These are phyloP conservation scores for Blastobotrys chiropterorum DNA, from an alignment of 805 yeast species.

Conservation along the genomic window DNA sequence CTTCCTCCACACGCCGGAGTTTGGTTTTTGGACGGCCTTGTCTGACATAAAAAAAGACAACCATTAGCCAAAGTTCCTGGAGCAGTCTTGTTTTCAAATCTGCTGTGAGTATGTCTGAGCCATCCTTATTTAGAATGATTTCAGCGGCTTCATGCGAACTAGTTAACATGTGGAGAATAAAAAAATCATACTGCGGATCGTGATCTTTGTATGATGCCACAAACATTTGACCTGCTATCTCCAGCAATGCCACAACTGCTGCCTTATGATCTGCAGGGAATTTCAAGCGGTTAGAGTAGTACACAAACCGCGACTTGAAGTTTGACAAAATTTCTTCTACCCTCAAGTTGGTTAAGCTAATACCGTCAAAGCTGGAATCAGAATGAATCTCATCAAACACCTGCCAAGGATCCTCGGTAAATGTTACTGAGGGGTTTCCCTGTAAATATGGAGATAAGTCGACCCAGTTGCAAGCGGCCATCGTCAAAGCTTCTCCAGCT, in stretches of 20 bases:
- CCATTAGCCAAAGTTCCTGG: slow-evolving; percentile 14
- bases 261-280: neutral
- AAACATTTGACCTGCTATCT: slow-evolving; percentile 17
- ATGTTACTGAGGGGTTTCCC: neutral
- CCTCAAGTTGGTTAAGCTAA: slow-evolving; percentile 1
- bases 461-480: slow-evolving; percentile 19
- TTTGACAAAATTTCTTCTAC: slow-evolving; percentile 6
- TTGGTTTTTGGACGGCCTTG: slow-evolving; percentile 18
- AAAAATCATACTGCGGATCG: slow-evolving; percentile 23
- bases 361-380: slow-evolving; percentile 16
- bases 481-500: slow-evolving; percentile 32
- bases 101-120: slow-evolving; percentile 10
- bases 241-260: slow-evolving; percentile 11
- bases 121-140: slow-evolving; percentile 10
- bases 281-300: neutral
- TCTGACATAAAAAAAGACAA: slow-evolving; percentile 16
- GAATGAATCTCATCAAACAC: slow-evolving; percentile 17
- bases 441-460: neutral
- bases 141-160: slow-evolving; percentile 24
- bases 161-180: slow-evolving; percentile 27
- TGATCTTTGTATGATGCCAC: slow-evolving; percentile 20
- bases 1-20: too few relatives aligned
- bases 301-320: slow-evolving; percentile 8
- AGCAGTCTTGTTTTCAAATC: slow-evolving; percentile 10
- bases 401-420: slow-evolving; percentile 16